A percentile compares a stretch with the other conserved stretches of the same genome.
Evolutionary conservation across 2,329 filamentous ascomycete species (phyloP).

Genomic region (Colletotrichum shisoi): DNA sequence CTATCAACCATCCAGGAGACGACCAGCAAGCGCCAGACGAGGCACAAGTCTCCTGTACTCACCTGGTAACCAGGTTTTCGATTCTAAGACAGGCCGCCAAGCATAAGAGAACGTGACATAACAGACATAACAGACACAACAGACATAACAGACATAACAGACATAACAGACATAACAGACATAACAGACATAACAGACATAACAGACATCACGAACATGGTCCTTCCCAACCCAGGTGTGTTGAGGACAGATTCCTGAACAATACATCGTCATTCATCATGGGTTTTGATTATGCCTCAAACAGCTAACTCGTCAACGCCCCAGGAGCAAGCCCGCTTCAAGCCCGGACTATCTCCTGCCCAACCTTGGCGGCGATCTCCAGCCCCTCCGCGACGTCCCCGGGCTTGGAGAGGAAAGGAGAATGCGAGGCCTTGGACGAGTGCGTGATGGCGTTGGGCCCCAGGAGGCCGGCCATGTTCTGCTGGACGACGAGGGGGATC

Average conservation of each 20-base stretch:
- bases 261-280: conserved; percentile 16
- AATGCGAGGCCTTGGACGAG: conserved; percentile 29
- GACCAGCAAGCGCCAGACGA: too few species aligned
- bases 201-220: background rate
- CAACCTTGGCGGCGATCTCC: conserved; percentile 17
- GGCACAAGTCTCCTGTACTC: too few species aligned
- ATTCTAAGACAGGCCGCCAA: too few species aligned
- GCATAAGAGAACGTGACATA: too few species aligned
- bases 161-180: too few species aligned
- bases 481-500: conserved; percentile 39
- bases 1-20: background rate
- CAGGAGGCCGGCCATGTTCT: conserved; percentile 41
- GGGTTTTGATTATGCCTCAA: conserved; percentile 1
- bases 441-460: conserved; percentile 26
- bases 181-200: too few species aligned
- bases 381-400: conserved; percentile 17
- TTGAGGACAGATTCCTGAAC: background rate
- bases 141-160: too few species aligned
- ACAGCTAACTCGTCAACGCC: background rate
- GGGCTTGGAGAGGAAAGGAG: conserved; percentile 25
- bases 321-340: background rate
- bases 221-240: background rate
- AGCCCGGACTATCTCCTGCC: conserved; percentile 28
- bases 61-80: too few species aligned
- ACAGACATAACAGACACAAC: too few species aligned